Evolutionary conservation across 176 grass and related monocot species (phyloP).

Genomic region (Aegilops speltoides): DNA sequence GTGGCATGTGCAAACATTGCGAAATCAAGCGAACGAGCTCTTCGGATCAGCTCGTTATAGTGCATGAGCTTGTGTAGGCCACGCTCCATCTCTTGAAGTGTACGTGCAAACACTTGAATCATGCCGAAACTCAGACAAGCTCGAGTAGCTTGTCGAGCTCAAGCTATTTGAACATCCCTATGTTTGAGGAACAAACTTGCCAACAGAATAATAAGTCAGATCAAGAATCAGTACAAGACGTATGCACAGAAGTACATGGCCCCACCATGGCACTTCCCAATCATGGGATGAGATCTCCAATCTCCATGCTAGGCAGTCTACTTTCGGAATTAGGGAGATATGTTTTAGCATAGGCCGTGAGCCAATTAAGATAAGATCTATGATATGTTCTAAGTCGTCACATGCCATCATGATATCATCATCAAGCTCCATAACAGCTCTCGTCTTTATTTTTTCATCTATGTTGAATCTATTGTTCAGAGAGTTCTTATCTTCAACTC

Average conservation of each 20-base stretch:
- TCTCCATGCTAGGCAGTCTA: too few species aligned
- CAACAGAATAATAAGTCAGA: not conserved
- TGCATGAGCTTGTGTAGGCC: not conserved
- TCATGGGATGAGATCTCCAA: too few species aligned
- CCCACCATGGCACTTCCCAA: too few species aligned
- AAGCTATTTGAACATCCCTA: not conserved
- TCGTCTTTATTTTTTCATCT: conserved; percentile 71
- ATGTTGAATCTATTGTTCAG: conserved; percentile 94
- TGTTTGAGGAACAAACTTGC: not conserved
- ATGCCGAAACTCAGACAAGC: not conserved
- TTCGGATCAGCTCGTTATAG: not conserved
- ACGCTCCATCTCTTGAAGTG: not conserved
- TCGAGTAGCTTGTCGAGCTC: conserved; percentile 5
- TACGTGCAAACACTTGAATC: not conserved
- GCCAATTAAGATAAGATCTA: too few species aligned
- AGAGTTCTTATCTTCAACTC: conserved; percentile 75
- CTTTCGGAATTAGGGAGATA: too few species aligned
- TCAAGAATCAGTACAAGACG: not conserved
- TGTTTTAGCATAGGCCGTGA: too few species aligned
- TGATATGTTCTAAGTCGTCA: conserved; percentile 64
- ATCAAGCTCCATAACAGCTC: conserved; percentile 86
- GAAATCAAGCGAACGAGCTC: not conserved
- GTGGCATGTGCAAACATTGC: not conserved
- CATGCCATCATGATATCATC: conserved; percentile 99
- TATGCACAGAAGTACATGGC: not conserved